phyloP scores from a whole-genome alignment of 129 eudicot species.

The Rutidosis leptorrhynchoides region DNA sequence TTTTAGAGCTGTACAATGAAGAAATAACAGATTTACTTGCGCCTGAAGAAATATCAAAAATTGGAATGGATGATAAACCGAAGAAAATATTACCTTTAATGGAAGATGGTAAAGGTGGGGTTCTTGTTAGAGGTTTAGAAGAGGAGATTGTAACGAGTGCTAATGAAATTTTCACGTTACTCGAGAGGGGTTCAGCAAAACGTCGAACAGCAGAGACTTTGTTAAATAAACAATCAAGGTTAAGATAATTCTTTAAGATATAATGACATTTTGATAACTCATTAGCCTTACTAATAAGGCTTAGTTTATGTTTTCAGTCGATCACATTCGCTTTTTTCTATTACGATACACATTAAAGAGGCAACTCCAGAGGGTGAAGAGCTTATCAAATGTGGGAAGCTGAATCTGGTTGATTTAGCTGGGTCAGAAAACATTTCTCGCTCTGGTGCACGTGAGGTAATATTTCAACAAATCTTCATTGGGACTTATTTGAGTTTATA shows the following conservation, averaged over 20 bases:
- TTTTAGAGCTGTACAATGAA: constrained; percentile 90
- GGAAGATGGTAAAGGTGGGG: constrained; percentile 99
- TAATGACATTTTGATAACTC: background rate
- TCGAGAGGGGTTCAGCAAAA: constrained; percentile 96
- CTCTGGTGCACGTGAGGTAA: constrained; percentile 98
- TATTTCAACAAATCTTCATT: background rate
- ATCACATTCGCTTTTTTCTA: constrained; percentile 91
- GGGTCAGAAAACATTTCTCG: constrained; percentile 99
- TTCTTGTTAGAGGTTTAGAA: constrained; percentile 93
- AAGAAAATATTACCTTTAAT: constrained; percentile 82
- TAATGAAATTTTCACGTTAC: constrained; percentile 85
- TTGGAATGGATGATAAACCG: constrained; percentile 72
- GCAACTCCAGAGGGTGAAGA: constrained; percentile 99
- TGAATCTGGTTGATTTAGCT: constrained; percentile 94
- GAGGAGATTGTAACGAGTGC: constrained; percentile 98
- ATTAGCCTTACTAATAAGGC: constrained; percentile 7
- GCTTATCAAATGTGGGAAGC: constrained; percentile 92
- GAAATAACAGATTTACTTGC: constrained; percentile 97
- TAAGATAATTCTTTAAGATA: constrained; percentile 11
- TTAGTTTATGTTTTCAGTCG: constrained; percentile 53
- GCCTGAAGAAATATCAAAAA: constrained; percentile 80
- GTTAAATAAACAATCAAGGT: constrained; percentile 94
- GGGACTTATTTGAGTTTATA: background rate
- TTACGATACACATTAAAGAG: constrained; percentile 96
- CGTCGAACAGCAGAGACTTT: constrained; percentile 98